Percentiles rank a stretch among this genome's conserved stretches.
These are phyloP conservation scores for Fraxinus latifolia DNA, from an alignment of 305 asterid species.

Conservation along the genomic window DNA sequence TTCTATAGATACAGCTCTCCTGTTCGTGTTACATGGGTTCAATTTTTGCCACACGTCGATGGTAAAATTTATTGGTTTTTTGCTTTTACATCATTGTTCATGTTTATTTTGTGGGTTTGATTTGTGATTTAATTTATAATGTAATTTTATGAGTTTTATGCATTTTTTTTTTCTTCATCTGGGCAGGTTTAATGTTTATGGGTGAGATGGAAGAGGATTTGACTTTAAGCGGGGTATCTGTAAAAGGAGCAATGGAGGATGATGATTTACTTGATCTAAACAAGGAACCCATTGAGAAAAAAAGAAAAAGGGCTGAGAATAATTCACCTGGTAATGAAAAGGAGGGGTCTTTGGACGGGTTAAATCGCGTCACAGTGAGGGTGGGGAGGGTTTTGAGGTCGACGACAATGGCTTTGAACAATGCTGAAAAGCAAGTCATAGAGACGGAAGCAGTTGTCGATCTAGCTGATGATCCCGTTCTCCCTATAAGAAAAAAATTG, in stretches of 20 bases:
- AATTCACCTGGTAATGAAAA: conserved; percentile 25
- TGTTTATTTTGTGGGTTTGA: conserved; percentile 2
- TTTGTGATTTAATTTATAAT: conserved; percentile 5
- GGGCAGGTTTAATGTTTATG: conserved; percentile 26
- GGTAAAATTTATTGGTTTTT: conserved; percentile 27
- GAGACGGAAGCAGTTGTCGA: conserved; percentile 33
- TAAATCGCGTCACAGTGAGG: conserved; percentile 40
- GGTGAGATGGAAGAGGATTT: conserved; percentile 37
- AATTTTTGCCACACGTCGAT: conserved; percentile 18
- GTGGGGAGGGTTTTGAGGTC: conserved; percentile 79
- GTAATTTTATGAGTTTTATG: conserved; percentile 9
- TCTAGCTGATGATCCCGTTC: not conserved
- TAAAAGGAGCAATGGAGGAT: conserved; percentile 38
- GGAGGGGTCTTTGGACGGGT: conserved; percentile 31
- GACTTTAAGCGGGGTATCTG: conserved; percentile 17
- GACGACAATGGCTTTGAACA: conserved; percentile 44
- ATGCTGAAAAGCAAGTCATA: conserved; percentile 43
- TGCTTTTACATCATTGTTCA: not conserved
- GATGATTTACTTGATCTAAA: conserved; percentile 70
- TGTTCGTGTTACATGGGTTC: conserved; percentile 33
- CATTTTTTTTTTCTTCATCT: conserved; percentile 13
- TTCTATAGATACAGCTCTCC: conserved; percentile 30
- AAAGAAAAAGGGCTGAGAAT: conserved; percentile 42
- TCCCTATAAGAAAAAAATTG: conserved; percentile 15
- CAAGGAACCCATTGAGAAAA: conserved; percentile 55